These are phyloP conservation scores for Cucumis melo DNA, from an alignment of 306 rosid genomes.

Conservation along the genomic window DNA sequence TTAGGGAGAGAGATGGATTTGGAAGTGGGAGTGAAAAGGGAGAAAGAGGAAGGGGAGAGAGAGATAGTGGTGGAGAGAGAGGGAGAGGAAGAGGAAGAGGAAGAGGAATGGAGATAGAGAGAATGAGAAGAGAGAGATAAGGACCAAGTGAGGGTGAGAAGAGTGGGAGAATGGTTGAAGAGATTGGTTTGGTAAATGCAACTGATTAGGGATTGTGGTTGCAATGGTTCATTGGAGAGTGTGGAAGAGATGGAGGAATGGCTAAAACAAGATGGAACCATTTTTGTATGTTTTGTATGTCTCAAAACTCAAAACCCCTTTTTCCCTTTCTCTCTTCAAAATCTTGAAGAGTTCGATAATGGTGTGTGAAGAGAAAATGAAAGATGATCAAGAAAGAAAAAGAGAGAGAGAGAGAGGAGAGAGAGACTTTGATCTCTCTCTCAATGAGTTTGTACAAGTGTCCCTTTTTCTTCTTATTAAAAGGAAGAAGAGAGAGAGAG, in stretches of 20 bases:
- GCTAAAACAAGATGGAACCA: constrained; percentile 81
- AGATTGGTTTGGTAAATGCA: constrained; percentile 56
- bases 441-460: neutral
- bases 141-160: constrained; percentile 68
- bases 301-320: neutral
- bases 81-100: constrained; percentile 12
- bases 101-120: constrained; percentile 28
- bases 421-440: neutral
- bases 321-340: too few species aligned
- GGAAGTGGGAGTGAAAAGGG: constrained; percentile 42
- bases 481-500: neutral
- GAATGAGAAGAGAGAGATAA: constrained; percentile 40
- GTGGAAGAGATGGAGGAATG: constrained; percentile 37
- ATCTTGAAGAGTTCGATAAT: too few species aligned
- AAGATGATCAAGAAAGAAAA: neutral
- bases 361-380: neutral
- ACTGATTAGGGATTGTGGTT: constrained; percentile 40
- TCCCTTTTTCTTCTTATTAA: neutral
- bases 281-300: constrained; percentile 19
- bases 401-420: neutral
- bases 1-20: constrained; percentile 36
- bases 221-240: constrained; percentile 12
- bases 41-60: constrained; percentile 43
- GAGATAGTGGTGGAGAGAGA: constrained; percentile 46
- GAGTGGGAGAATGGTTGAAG: constrained; percentile 20